Conservation (phyloP, 179 eudicot species). For the Heliamphora ciliata region DNA sequence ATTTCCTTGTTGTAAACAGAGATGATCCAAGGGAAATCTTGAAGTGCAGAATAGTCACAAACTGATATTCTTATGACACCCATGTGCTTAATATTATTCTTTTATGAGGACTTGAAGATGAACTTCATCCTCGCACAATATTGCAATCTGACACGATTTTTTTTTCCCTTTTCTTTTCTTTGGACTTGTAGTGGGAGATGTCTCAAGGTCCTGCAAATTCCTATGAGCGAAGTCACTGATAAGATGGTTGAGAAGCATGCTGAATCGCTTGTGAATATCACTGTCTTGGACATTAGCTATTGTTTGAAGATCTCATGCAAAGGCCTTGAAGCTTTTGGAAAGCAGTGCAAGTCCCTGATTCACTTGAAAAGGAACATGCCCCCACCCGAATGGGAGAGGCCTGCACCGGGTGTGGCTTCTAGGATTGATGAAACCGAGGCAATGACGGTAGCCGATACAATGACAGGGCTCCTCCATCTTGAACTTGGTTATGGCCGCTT, state of each 20-base stretch:
- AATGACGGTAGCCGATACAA: slow-evolving; percentile 18
- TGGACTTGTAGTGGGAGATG: slow-evolving; percentile 17
- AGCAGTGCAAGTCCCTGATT: slow-evolving; percentile 20
- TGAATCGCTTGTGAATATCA: slow-evolving; percentile 18
- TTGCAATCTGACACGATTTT: background rate
- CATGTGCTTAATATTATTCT: background rate
- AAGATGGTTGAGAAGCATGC: slow-evolving; percentile 23
- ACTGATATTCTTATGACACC: background rate
- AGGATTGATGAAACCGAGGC: slow-evolving; percentile 18
- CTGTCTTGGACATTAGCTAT: slow-evolving; percentile 24
- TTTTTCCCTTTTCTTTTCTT: background rate
- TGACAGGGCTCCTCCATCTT: slow-evolving; percentile 17
- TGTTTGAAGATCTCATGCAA: slow-evolving; percentile 20
- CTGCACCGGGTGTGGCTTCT: background rate
- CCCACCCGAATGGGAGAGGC: slow-evolving; percentile 13
- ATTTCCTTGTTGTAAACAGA: background rate
- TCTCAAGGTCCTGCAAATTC: slow-evolving; percentile 25
- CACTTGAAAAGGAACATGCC: slow-evolving; percentile 28
- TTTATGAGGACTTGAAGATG: background rate
- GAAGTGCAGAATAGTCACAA: background rate
- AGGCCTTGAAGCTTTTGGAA: slow-evolving; percentile 24
- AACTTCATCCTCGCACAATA: background rate
- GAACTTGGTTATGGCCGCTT: slow-evolving; percentile 19
- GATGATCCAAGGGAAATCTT: background rate
- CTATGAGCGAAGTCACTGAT: slow-evolving; percentile 22